These are phyloP conservation scores for Acanthamoeba triangularis DNA, from an alignment of 208 protist species.

Conservation along the genomic window DNA sequence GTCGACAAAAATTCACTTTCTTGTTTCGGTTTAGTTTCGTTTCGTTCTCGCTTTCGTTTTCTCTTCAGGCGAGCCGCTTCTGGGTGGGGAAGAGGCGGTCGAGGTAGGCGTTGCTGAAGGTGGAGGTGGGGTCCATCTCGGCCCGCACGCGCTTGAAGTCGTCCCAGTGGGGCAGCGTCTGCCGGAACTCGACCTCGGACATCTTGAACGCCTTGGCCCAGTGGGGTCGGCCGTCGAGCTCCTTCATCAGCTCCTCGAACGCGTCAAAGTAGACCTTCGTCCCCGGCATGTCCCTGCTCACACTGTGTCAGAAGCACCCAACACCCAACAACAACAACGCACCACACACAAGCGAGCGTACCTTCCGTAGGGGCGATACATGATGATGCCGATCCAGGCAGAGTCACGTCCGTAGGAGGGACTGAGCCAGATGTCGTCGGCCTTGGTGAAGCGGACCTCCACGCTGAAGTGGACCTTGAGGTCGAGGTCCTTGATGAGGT, in stretches of 20 bases:
- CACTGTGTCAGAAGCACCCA: not conserved
- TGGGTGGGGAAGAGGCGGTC: conserved; percentile 60
- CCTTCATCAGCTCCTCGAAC: conserved; percentile 75
- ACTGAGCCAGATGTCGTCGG: conserved; percentile 73
- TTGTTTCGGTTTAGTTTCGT: no score
- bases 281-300: conserved; percentile 17
- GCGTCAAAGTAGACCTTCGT: conserved; percentile 75
- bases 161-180: conserved; percentile 48
- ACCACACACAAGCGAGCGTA: not conserved
- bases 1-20: no score
- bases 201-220: conserved; percentile 78
- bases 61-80: not conserved
- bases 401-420: conserved; percentile 68
- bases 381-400: conserved; percentile 78
- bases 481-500: conserved; percentile 65
- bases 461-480: conserved; percentile 78
- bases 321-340: no score
- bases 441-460: conserved; percentile 78
- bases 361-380: conserved; percentile 74
- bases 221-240: conserved; percentile 75
- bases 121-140: conserved; percentile 53
- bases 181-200: conserved; percentile 39
- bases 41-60: no score
- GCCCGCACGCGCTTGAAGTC: conserved; percentile 66
- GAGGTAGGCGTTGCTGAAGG: conserved; percentile 74